Base-by-base conservation (phyloP, 2,329 filamentous ascomycete species). In the Cladobotryum protrusum region DNA sequence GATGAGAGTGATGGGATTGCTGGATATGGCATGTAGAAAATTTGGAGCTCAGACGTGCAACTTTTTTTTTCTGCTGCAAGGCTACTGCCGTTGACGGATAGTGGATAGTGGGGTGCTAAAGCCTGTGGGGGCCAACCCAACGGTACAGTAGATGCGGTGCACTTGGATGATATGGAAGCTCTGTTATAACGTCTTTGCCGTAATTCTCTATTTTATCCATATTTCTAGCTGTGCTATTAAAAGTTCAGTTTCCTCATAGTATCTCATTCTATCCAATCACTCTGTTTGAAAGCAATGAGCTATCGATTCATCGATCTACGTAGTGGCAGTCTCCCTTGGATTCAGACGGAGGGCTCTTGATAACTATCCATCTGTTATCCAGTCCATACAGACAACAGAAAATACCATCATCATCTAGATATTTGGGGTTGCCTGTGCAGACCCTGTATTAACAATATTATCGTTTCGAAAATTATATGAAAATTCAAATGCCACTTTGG, bases 1-100 rank as follows among this genome's bases (percentile, higher is more conserved):
- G 33, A 24, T 12, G 35, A 15, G 9, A 17, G 11, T 14, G 17
- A 18, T 19, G 18, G 24, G 24, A 13, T 13, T 24, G 12, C 24
- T 36, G 43, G 29, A 35, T 17, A 15, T 46, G 24, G 20, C n/a
- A 29, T n/a, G 33, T 47, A 34, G 52, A 58, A 58, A 50, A 54
- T 59, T 58, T 47, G 37, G 29, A 44, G 39, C 48, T 50, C 45
- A 54, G 54, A 53, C 54, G 49, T 53, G 53, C 52, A 34, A 50
- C 47, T 46, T 52, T 52, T 50, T 51, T 48, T 45, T 35, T 35
- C 24, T 33, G 1, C 40, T 53, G 55, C 54, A 57, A 59, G 56
- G 57, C 57, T 57, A 46, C 24, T 57, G 45, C 24, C 24, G 24
- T 9, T 29, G 24, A 29, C 24, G 6, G 24, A 29, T n/a, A 42